A percentile compares a stretch with the other conserved stretches of the same genome.
phyloP scores from a whole-genome alignment of 2,329 filamentous ascomycete species.

The Cordyceps cateniannulata region DNA sequence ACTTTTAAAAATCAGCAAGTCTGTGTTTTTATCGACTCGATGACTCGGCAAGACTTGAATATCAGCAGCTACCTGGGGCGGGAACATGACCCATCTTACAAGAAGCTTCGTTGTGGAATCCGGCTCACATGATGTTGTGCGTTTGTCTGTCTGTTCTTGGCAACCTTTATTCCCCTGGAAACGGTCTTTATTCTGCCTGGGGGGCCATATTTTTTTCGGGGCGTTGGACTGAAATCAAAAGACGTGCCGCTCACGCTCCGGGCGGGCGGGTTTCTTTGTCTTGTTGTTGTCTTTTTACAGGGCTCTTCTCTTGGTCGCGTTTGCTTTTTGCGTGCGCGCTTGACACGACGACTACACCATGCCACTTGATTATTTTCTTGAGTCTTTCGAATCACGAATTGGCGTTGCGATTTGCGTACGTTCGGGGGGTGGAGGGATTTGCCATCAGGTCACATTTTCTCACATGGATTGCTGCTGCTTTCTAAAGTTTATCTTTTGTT shows the following conservation, averaged over 20 bases:
- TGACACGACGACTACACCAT: slow-evolving; percentile 24
- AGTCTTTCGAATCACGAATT: slow-evolving; percentile 30
- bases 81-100: background rate
- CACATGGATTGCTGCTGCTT: slow-evolving; percentile 13
- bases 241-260: slow-evolving; percentile 12
- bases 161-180: slow-evolving; percentile 13
- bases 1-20: slow-evolving; percentile 4
- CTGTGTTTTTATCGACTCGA: background rate
- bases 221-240: slow-evolving; percentile 23
- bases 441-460: slow-evolving; percentile 12
- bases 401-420: slow-evolving; percentile 32
- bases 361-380: slow-evolving; percentile 23
- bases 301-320: slow-evolving; percentile 7
- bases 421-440: background rate
- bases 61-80: background rate
- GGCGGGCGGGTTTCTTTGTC: background rate
- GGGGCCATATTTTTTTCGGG: slow-evolving; percentile 14
- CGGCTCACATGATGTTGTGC: slow-evolving; percentile 16
- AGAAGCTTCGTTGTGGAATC: slow-evolving; percentile 4
- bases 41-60: slow-evolving; percentile 8
- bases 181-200: slow-evolving; percentile 18
- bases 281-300: slow-evolving; percentile 6
- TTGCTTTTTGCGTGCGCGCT: slow-evolving; percentile 28
- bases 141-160: slow-evolving; percentile 20
- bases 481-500: slow-evolving; percentile 5